Conservation (phyloP, 192 early-diverging fungal genomes). For the Coemansia sp. region DNA sequence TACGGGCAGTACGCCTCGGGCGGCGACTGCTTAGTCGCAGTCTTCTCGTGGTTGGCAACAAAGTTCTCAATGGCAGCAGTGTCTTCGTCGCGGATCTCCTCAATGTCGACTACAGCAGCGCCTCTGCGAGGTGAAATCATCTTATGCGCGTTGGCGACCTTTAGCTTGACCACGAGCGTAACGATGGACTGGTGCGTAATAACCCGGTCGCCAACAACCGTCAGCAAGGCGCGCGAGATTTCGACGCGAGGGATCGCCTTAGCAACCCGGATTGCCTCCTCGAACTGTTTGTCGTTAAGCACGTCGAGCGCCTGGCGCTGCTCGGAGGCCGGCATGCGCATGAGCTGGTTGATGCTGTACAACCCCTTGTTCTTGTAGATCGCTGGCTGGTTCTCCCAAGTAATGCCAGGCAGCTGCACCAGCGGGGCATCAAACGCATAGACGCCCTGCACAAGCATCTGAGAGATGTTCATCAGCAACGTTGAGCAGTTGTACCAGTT, state of each 20-base stretch:
- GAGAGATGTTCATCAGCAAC: constrained; percentile 80
- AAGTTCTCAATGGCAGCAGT: constrained; percentile 44
- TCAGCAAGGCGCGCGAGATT: constrained; percentile 79
- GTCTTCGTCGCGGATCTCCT: constrained; percentile 54
- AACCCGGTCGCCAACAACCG: constrained; percentile 79
- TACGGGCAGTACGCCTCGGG: constrained; percentile 57
- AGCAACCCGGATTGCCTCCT: constrained; percentile 75
- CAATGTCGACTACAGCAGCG: constrained; percentile 43
- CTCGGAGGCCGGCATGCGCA: constrained; percentile 68
- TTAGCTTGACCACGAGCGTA: constrained; percentile 65
- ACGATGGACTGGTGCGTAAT: constrained; percentile 80
- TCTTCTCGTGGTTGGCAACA: constrained; percentile 32
- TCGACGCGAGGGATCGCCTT: constrained; percentile 77
- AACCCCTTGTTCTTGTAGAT: constrained; percentile 59
- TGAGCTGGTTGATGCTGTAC: constrained; percentile 66
- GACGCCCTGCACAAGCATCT: constrained; percentile 89
- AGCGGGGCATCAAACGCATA: constrained; percentile 78
- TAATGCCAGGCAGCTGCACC: constrained; percentile 85
- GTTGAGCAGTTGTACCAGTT: constrained; percentile 80
- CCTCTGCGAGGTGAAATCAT: constrained; percentile 31
- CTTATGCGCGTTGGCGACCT: constrained; percentile 36
- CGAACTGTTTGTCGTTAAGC: constrained; percentile 66
- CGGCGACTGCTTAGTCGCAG: constrained; percentile 29
- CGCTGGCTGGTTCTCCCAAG: constrained; percentile 67
- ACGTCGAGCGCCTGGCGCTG: constrained; percentile 63